These are phyloP conservation scores for Penicillium psychrosexuale DNA, from an alignment of 2,329 filamentous ascomycete species.

Conservation along the genomic window DNA sequence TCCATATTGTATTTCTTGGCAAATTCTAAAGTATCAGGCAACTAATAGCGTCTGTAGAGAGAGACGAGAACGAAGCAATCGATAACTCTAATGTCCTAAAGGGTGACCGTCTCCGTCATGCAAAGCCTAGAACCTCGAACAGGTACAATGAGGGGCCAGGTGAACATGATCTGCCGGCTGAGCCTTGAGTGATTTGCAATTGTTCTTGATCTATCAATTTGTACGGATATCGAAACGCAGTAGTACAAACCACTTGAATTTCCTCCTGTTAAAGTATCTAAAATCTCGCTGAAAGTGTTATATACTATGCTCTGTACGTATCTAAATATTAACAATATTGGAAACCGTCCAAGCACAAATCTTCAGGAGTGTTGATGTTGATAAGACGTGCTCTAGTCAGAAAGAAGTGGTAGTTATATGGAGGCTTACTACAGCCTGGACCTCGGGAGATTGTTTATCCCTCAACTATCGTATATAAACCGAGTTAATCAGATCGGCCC, in stretches of 20 bases:
- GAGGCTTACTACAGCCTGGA: too few species aligned
- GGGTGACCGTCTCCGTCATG: slow-evolving; percentile 25
- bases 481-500: too few species aligned
- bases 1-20: not conserved
- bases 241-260: not conserved
- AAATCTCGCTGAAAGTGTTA: not conserved
- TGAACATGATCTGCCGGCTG: slow-evolving; percentile 18
- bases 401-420: too few species aligned
- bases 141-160: slow-evolving; percentile 25
- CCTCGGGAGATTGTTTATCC: too few species aligned
- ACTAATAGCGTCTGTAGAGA: not conserved
- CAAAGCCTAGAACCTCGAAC: slow-evolving; percentile 20
- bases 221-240: not conserved
- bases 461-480: too few species aligned
- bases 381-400: too few species aligned
- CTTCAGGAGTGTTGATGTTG: too few species aligned
- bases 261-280: not conserved
- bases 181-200: not conserved
- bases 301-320: not conserved
- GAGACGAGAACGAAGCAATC: slow-evolving; percentile 25
- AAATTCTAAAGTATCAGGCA: not conserved
- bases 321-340: not conserved
- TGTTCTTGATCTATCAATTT: not conserved
- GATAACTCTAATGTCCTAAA: slow-evolving; percentile 22
- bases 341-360: too few species aligned